These are phyloP conservation scores for Rubia peregrina DNA, from an alignment of 305 asterid genomes.

Conservation along the genomic window DNA sequence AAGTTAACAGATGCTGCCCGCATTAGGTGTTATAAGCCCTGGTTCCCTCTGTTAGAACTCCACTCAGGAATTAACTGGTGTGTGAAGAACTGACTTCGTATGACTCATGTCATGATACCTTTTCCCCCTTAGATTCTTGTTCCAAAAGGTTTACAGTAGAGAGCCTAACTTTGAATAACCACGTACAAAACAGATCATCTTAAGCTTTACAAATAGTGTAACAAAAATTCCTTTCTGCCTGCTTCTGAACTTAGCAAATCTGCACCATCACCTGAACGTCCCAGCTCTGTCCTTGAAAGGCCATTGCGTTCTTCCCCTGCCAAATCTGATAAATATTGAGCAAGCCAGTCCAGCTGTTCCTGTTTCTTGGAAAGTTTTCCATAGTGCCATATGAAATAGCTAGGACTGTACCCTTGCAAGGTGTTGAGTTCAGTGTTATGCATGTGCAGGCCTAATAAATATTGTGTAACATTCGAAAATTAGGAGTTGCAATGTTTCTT, in stretches of 20 bases:
- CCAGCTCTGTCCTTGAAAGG: neutral
- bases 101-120: neutral
- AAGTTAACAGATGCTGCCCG: neutral
- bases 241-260: neutral
- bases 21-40: neutral
- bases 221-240: neutral
- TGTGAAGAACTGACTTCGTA: neutral
- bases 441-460: too few species aligned
- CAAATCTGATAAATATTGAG: neutral
- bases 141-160: too few species aligned
- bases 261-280: neutral
- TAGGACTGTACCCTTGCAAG: neutral
- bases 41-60: neutral
- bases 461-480: neutral
- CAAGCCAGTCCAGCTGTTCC: neutral
- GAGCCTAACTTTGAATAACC: neutral
- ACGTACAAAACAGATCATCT: neutral
- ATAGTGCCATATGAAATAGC: neutral
- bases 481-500: too few species aligned
- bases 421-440: neutral
- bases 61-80: neutral
- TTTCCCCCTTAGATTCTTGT: neutral
- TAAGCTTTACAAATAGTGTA: neutral
- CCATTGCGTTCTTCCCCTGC: neutral
- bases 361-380: neutral